These are phyloP conservation scores for Linum trigynum DNA, from an alignment of 345 rosid genomes.

Conservation along the genomic window DNA sequence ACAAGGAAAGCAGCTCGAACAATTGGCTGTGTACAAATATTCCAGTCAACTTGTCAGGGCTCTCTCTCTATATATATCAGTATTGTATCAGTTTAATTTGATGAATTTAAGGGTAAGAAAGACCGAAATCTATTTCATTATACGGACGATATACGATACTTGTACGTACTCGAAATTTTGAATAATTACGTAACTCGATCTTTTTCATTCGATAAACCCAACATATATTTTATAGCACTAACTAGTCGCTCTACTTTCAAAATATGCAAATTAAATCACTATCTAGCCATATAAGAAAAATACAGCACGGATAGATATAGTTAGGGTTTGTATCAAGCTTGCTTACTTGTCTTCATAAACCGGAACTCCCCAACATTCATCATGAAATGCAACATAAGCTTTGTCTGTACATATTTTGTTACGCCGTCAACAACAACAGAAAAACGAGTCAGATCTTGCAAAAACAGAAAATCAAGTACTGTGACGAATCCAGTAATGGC, in stretches of 20 bases:
- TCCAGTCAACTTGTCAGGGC: background rate
- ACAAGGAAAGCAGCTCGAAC: slow-evolving; percentile 82
- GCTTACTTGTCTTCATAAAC: slow-evolving; percentile 87
- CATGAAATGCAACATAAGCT: slow-evolving; percentile 82
- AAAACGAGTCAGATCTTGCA: background rate
- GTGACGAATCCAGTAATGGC: background rate
- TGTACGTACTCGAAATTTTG: no score
- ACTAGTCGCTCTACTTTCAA: no score
- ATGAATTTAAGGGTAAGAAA: background rate
- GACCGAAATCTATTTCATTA: no score
- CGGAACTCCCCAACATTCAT: slow-evolving; percentile 94
- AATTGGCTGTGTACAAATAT: slow-evolving; percentile 41
- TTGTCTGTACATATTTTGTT: slow-evolving; percentile 39
- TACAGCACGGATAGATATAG: no score
- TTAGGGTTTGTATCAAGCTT: no score
- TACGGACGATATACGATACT: no score
- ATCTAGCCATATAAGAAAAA: no score
- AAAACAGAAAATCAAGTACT: background rate
- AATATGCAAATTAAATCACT: no score
- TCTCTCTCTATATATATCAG: no score
- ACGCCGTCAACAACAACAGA: background rate
- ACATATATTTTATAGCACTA: no score
- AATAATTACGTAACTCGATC: no score
- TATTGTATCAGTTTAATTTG: background rate
- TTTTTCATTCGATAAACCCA: no score